Evolutionary conservation across 371 early-diverging fungal species (phyloP), one percentile per base, ranked within the genome.

Genomic region (Pancytospora epiphaga): DNA sequence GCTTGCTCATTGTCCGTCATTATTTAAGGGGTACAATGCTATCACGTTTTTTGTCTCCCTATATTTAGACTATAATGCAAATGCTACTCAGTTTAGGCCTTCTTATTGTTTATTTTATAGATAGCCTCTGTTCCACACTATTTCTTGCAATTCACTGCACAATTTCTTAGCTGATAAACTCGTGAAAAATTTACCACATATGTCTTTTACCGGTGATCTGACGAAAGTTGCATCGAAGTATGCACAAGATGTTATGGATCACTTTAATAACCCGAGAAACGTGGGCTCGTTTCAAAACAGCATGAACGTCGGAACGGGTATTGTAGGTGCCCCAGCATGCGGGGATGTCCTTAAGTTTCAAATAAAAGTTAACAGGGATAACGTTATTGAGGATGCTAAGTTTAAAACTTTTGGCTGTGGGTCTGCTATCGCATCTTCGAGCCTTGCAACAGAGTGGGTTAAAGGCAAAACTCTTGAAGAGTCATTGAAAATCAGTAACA

Each of bases 351-450:
- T 96, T 93, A 91, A 93, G 75, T 85, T 96, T 39, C 96, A 96
- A 80, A 94, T 96, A 79, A 86, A 88, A 79, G 95, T 96, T 1
- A 89, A 93, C 73, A 88, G 89, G 37, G 85, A 81, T 4, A 85
- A 85, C 38, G 86, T 88, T 74, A 95, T 96, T 73, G 85, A 86
- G 58, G 95, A 96, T 77, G 94, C 91, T 70, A 90, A 90, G 81
- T 95, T 96, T 85, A 96, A 94, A 84, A 95, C 96, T 0, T 96
- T 94, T 84, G 96, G 96, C n/a, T 96, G 96, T 76, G 96, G 96
- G 57, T 89, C 89, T 32, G 96, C 96, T 50, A 96, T 96, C 73
- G 96, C 96, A 4, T 89, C 90, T 32, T 89, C 90, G 27, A 88
- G 88, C 47, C 86, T 90, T 50, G 92, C 90, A 76, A 90, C 93